Evolutionary conservation across 1,284 basidiomycete genomes (phyloP), one percentile per base, ranked within the genome.

Genomic region (Cutaneotrichosporon dermatis): DNA sequence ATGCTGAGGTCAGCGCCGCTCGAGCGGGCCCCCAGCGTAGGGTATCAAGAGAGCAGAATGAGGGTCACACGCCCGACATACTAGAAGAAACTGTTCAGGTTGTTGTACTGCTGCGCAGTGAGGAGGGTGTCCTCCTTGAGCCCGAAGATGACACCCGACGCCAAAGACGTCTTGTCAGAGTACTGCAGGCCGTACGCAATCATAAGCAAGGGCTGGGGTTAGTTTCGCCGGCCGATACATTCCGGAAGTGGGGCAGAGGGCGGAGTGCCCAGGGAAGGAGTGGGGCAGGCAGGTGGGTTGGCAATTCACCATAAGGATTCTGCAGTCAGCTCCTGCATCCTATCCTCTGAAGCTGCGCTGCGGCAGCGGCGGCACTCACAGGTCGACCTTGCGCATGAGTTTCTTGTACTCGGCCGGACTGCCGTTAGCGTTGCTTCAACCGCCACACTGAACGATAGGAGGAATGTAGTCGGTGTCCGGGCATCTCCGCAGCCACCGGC

Each of bases 41-140:
- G 25, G 25, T 25, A 25, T 25, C 25, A 25, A 25, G 25, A 25
- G 25, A 25, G 25, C 25, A 25, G 25, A 25, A 25, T 25, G 25
- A 25, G 25, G 25, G 25, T 11, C n/a, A 4, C 34, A 50, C n/a
- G 37, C 7, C 4, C 2, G 8, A 49, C 51, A 35, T 36, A 63
- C 61, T 51, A 68, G 58, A 65, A 66, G 56, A 65, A 64, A 11
- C 56, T 51, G 11, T 54, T 54, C 10, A 68, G 62, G 40, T 67
- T 57, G 16, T 59, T 60, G 49, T 65, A 68, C 51, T 68, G 8
- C 46, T 65, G 59, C 4, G 63, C 57, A 4, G 52, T 54, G 25
- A 68, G 52, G 10, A 57, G 4, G 6, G 65, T 68, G 51, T 64
- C 66, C 51, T 62, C 55, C 37, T 57, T 55, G 4, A 67, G 55